Evolutionary conservation across 768 basidiomycete species (phyloP).

Genomic region (Lentinula aciculospora): DNA sequence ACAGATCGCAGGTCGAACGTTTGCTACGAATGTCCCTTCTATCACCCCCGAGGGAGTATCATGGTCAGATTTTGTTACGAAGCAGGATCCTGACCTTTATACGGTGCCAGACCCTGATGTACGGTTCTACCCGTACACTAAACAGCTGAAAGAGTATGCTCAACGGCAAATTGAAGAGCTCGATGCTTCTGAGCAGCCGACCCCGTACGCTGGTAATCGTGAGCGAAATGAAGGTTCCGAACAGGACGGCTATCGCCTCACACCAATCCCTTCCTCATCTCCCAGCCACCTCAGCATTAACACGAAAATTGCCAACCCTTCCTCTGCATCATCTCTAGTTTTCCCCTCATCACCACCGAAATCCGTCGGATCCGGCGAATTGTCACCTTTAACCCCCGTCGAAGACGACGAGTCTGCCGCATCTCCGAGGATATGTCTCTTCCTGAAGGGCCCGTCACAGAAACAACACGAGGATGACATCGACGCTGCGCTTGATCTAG

Average conservation of each 20-base stretch:
- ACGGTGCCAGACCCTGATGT: constrained; percentile 45
- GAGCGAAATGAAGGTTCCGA: background rate
- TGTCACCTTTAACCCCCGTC: constrained; percentile 14
- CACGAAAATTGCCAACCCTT: background rate
- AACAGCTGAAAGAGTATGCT: constrained; percentile 14
- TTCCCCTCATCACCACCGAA: constrained; percentile 11
- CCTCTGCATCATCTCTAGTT: constrained; percentile 4
- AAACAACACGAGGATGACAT: constrained; percentile 49
- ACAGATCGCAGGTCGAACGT: constrained; percentile 66
- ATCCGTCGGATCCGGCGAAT: constrained; percentile 11
- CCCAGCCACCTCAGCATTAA: background rate
- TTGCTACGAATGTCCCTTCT: constrained; percentile 85
- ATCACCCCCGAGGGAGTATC: constrained; percentile 59
- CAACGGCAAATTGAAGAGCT: background rate
- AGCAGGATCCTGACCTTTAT: constrained; percentile 67
- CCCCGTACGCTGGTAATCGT: background rate
- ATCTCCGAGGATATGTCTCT: background rate
- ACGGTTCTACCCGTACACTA: constrained; percentile 48
- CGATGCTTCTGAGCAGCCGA: background rate
- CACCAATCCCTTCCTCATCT: background rate
- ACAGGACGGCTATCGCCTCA: background rate
- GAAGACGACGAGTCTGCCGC: constrained; percentile 11
- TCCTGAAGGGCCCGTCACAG: constrained; percentile 14
- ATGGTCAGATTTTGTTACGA: constrained; percentile 72
- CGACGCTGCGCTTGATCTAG: constrained; percentile 66